These are phyloP conservation scores for Trichocladium antarcticum DNA, from an alignment of 495 filamentous ascomycete species.

Conservation along the genomic window DNA sequence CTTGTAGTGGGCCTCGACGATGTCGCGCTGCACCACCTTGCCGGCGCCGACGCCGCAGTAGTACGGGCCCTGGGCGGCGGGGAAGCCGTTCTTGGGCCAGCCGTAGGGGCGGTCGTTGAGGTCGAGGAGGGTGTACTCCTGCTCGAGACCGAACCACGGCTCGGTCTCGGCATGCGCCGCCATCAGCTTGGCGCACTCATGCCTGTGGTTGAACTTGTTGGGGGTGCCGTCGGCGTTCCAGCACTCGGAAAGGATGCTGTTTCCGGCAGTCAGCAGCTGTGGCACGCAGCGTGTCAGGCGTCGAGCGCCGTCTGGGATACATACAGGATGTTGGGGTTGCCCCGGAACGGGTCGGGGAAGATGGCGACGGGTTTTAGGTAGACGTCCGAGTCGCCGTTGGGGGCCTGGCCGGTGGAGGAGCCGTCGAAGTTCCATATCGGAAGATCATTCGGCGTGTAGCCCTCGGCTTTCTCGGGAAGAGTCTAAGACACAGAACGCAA, in stretches of 20 bases:
- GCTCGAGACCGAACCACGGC: conserved; percentile 98
- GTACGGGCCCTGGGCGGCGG: conserved; percentile 88
- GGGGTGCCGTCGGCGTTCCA: conserved; percentile 93
- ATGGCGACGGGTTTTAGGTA: conserved; percentile 78
- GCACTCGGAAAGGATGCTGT: conserved; percentile 80
- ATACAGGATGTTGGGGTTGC: conserved; percentile 60
- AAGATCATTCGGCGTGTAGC: conserved; percentile 48
- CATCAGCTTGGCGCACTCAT: conserved; percentile 58
- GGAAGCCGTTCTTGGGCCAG: conserved; percentile 84
- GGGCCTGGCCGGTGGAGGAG: conserved; percentile 87
- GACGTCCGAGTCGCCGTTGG: conserved; percentile 94
- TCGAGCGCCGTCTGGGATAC: not conserved
- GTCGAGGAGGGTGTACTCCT: conserved; percentile 67
- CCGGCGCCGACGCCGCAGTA: conserved; percentile 98
- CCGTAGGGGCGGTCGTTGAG: conserved; percentile 79
- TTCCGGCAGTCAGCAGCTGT: conserved; percentile 4
- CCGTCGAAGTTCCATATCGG: conserved; percentile 99
- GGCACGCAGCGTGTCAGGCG: not conserved
- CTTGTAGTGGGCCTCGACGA: conserved; percentile 97
- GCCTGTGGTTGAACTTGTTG: conserved; percentile 98
- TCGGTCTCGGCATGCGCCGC: conserved; percentile 67
- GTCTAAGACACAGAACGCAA: conserved; percentile 48
- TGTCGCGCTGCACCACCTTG: conserved; percentile 96
- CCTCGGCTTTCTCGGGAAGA: conserved; percentile 45
- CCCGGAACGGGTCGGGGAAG: conserved; percentile 89